phyloP scores from a whole-genome alignment of 345 rosid genomes.

The Reutealis trisperma region DNA sequence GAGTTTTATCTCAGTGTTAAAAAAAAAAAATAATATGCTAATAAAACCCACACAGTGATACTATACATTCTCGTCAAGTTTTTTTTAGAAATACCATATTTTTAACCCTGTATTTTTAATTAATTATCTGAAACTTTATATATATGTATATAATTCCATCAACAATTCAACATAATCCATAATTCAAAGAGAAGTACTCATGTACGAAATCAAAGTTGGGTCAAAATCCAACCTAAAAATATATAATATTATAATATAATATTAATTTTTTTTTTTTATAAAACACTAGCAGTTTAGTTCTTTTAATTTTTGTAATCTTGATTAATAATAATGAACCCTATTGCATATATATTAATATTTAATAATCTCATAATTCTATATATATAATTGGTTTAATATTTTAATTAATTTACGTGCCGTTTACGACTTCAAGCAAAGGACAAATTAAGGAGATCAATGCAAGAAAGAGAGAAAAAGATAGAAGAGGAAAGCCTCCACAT shows the following conservation, averaged over 20 bases:
- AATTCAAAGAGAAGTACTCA: constrained; percentile 2
- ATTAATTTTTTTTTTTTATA: not conserved
- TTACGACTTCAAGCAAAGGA: constrained; percentile 31
- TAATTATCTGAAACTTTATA: too few species aligned
- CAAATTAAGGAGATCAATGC: not conserved
- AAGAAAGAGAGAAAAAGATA: too few species aligned
- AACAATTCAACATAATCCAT: not conserved
- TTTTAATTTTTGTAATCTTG: not conserved
- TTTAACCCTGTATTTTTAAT: too few species aligned
- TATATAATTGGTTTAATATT: too few species aligned
- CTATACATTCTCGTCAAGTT: too few species aligned
- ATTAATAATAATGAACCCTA: not conserved
- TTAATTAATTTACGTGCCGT: constrained; percentile 31
- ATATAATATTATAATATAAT: not conserved
- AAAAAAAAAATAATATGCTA: too few species aligned
- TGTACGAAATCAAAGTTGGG: not conserved
- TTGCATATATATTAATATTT: not conserved
- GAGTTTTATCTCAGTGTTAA: too few species aligned
- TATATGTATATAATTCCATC: too few species aligned
- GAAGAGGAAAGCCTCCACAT: too few species aligned
- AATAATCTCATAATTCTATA: not conserved
- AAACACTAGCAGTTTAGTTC: not conserved
- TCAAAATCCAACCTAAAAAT: constrained; percentile 2
- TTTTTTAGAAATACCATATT: too few species aligned
- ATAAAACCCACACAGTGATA: too few species aligned